Percentiles rank a stretch among this genome's conserved stretches.
These are phyloP conservation scores for Microdochium trichocladiopsis DNA, from an alignment of 2,329 filamentous ascomycete species.

Conservation along the genomic window DNA sequence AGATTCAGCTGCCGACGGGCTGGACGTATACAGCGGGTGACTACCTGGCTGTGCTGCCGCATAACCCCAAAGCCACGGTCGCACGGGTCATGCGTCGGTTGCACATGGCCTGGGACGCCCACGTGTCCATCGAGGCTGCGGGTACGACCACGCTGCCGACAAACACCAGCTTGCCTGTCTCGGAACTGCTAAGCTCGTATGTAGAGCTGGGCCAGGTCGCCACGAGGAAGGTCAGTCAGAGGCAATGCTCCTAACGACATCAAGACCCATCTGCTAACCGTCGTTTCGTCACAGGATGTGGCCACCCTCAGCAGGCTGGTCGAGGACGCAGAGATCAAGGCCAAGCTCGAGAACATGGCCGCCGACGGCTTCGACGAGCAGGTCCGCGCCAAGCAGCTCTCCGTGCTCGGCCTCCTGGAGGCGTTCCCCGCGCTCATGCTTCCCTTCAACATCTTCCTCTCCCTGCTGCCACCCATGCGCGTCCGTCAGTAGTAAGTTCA, in stretches of 20 bases:
- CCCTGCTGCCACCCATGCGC: constrained; percentile 56
- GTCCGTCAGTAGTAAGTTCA: constrained; percentile 18
- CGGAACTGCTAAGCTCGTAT: constrained; percentile 44
- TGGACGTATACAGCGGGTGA: constrained; percentile 51
- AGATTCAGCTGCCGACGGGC: constrained; percentile 43
- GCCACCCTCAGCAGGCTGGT: constrained; percentile 8
- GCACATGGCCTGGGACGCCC: constrained; percentile 46
- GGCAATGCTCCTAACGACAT: background rate
- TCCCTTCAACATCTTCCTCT: constrained; percentile 51
- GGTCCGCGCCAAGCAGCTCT: constrained; percentile 40
- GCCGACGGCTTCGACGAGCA: constrained; percentile 29
- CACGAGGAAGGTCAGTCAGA: constrained; percentile 32
- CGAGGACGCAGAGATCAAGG: constrained; percentile 21
- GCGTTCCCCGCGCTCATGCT: constrained; percentile 44
- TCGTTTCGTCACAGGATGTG: background rate
- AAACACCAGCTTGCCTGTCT: constrained; percentile 37
- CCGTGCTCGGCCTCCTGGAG: constrained; percentile 55
- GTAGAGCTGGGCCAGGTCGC: constrained; percentile 49
- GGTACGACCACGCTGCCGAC: constrained; percentile 28
- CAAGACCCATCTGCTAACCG: background rate
- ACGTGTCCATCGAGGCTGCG: constrained; percentile 33
- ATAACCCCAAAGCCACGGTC: constrained; percentile 44
- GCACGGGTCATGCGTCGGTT: constrained; percentile 44
- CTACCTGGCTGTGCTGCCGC: constrained; percentile 49
- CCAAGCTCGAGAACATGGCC: constrained; percentile 27